These are phyloP conservation scores for Leucocoprinus leucothites DNA, from an alignment of 768 basidiomycete species.

Conservation along the genomic window DNA sequence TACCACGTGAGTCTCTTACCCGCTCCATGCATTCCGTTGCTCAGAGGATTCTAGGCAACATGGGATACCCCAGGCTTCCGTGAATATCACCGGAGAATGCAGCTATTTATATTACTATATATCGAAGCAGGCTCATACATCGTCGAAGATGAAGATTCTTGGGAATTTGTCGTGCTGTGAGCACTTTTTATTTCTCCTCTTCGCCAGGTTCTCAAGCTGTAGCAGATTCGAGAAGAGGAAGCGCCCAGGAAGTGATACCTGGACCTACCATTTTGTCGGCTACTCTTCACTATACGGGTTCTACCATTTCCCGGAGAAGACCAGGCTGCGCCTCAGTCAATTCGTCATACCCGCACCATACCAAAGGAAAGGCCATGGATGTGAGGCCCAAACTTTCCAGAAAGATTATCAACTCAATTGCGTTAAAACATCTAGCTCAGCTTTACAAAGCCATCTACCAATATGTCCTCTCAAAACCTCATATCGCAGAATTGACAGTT, in stretches of 20 bases:
- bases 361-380: conserved; percentile 87
- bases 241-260: conserved; percentile 43
- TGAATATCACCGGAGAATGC: conserved; percentile 91
- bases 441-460: conserved; percentile 86
- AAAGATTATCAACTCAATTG: not conserved
- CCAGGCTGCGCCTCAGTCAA: conserved; percentile 88
- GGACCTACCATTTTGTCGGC: conserved; percentile 88
- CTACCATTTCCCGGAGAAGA: conserved; percentile 91
- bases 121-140: conserved; percentile 97
- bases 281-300: conserved; percentile 96
- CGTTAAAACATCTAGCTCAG: conserved; percentile 53
- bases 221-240: conserved; percentile 82
- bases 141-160: conserved; percentile 86
- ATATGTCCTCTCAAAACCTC: conserved; percentile 59
- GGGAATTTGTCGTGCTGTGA: conserved; percentile 90
- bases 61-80: conserved; percentile 85
- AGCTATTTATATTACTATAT: conserved; percentile 90
- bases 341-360: conserved; percentile 92
- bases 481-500: conserved; percentile 89
- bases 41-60: conserved; percentile 77
- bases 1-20: conserved; percentile 68
- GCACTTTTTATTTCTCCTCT: conserved; percentile 26
- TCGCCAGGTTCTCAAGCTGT: not conserved
- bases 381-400: conserved; percentile 39
- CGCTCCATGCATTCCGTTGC: not conserved